Evolutionary conservation across 257 asterid genomes (phyloP), one percentile per base, ranked within the genome.

Genomic region (Rhazya stricta): DNA sequence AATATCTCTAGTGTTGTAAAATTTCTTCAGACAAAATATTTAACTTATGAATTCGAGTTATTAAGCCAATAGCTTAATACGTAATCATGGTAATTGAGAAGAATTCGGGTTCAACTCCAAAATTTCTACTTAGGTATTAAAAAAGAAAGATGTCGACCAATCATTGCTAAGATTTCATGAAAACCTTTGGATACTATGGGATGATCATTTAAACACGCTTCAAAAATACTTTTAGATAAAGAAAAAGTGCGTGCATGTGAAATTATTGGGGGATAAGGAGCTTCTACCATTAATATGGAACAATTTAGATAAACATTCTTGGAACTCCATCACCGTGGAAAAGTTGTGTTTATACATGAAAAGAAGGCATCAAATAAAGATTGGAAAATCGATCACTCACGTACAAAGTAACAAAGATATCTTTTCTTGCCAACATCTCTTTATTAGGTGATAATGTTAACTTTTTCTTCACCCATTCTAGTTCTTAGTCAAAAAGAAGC

Each of bases 401-500:
- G 71, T 67, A 73, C 75, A 76, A 67, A 46, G 70, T 45, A 50
- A 66, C 42, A 37, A 46, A 53, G 63, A 27, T 25, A 66, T 60
- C 50, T 16, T 61, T n/a, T 72, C 57, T 63, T 63, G 56, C 46
- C 63, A 78, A 43, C 79, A 71, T 37, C 77, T 37, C 77, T 79
- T 79, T 77, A 53, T 73, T 63, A 29, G 72, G 60, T 65, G 76
- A 77, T 76, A 36, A 69, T 11, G 27, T 72, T 73, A 73, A 57
- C 73, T 29, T 77, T 73, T 51, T 43, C 50, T 41, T 74, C 66
- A 25, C 65, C 48, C 50, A 16, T 72, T 53, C 63, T 68, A 61
- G 2, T 62, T 70, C 56, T 57, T 68, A 69, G 86, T 76, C 83
- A 79, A 82, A 82, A 82, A 69, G 73, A 43, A 61, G 67, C 71